Base-by-base conservation (phyloP, 768 basidiomycete genomes). In the Tephrocybe sp. region DNA sequence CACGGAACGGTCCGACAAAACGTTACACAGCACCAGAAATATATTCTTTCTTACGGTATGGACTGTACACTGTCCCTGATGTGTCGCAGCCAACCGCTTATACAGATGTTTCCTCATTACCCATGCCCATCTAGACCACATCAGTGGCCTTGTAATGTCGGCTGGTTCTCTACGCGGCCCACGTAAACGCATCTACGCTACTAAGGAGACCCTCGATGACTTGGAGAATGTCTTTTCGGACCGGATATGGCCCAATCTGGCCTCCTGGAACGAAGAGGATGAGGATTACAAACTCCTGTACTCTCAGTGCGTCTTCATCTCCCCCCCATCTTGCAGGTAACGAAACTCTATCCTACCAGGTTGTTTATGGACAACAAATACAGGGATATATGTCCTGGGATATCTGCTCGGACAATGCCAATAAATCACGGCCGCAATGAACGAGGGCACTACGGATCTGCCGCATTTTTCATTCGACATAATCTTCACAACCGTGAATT, bases 81-180 rank as follows among this genome's bases (percentile, higher is more conserved):
- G 36, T 36, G 15, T 30, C 19, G 24, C 49, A 12, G 29, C 42
- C 52, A 23, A 46, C n/a, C 52, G 37, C 45, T 31, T 38, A 16
- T 36, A 19, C 61, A 94, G 91, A 53, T 89, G 83, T 56, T 95
- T 88, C 61, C 74, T 94, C 52, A 73, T 97, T 57, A 88, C 89
- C 4, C 94, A 95, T 62, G 86, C 89, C 0, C 94, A 98, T 66
- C 69, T 97, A 22, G 94, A 98, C 68, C 94, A 98, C 64, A 78
- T 91, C 57, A 81, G 78, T 52, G 84, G 91, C 33, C 75, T 97
- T 23, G 80, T 95, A 47, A 67, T 98, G 45, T 81, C 87, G 1
- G 91, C 94, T 13, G 94, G 93, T 30, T 84, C 91, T 1, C 62
- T 90, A 5, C 64, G 65, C 25, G 85, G 84, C 15, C 61, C 71